Percentiles rank a stretch among this genome's conserved stretches.
Evolutionary conservation across 1,284 basidiomycete genomes (phyloP).

Genomic region (Moesziomyces sp.): DNA sequence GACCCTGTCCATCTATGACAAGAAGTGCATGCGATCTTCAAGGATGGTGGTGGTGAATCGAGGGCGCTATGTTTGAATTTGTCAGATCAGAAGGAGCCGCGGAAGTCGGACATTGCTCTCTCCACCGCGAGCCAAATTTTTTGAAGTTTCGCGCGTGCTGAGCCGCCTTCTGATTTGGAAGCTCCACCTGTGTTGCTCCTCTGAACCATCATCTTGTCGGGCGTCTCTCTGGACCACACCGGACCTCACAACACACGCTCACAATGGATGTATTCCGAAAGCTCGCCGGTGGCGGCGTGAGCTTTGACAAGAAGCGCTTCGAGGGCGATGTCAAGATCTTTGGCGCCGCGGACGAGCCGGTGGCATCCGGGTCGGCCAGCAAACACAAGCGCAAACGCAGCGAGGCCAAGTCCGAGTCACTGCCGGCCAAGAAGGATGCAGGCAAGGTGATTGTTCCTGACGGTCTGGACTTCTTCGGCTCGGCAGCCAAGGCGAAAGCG

Average conservation of each 20-base stretch:
- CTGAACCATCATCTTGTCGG: too few species aligned
- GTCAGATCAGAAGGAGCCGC: background rate
- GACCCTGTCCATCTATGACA: too few species aligned
- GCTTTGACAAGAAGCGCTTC: constrained; percentile 82
- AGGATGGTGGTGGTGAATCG: too few species aligned
- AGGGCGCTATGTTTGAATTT: too few species aligned
- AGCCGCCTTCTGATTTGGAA: background rate
- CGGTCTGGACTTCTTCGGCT: constrained; percentile 57
- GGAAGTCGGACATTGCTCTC: constrained; percentile 19
- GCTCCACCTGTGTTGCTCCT: too few species aligned
- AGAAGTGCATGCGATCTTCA: too few species aligned
- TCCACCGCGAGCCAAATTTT: constrained; percentile 40
- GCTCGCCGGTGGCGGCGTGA: constrained; percentile 56
- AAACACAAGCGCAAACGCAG: constrained; percentile 12
- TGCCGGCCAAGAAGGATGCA: constrained; percentile 2
- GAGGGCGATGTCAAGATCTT: constrained; percentile 80
- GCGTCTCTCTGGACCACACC: too few species aligned
- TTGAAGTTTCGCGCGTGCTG: constrained; percentile 17
- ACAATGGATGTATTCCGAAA: constrained; percentile 67
- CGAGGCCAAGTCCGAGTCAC: background rate
- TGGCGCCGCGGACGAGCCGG: constrained; percentile 49
- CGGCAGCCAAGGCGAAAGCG: constrained; percentile 69
- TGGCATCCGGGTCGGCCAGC: constrained; percentile 2
- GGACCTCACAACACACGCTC: background rate
- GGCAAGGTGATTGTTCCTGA: constrained; percentile 49